These are phyloP conservation scores for Hyphopichia wangnamkhiaoensis DNA, from an alignment of 1,139 yeast species.

Conservation along the genomic window DNA sequence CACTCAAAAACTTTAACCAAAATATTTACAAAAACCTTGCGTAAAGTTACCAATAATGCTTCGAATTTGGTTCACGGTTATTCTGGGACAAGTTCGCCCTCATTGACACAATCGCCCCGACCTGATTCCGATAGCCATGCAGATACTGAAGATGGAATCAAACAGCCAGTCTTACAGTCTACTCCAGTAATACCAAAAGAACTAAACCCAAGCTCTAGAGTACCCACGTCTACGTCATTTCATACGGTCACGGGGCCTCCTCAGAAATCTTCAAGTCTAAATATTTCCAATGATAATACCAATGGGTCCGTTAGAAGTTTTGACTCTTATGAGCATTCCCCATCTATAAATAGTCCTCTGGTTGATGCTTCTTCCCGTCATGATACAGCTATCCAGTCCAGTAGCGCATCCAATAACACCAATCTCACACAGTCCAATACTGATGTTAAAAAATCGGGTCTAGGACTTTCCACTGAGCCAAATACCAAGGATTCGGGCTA, in stretches of 20 bases:
- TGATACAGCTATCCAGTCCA: background rate
- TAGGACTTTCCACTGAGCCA: no score
- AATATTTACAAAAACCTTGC: conserved; percentile 40
- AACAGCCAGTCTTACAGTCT: background rate
- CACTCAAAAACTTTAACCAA: conserved; percentile 31
- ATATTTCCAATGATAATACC: background rate
- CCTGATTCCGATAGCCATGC: background rate
- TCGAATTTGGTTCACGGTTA: conserved; percentile 39
- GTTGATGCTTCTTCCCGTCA: background rate
- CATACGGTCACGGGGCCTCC: background rate
- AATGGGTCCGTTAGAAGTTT: background rate
- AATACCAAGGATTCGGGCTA: no score
- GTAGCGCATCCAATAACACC: background rate
- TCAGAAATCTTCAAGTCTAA: background rate
- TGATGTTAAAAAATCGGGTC: background rate
- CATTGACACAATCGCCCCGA: background rate
- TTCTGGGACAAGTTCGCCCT: conserved; percentile 9
- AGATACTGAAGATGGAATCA: background rate
- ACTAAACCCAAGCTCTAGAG: background rate
- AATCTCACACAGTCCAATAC: background rate
- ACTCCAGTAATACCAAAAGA: background rate
- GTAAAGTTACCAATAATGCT: conserved; percentile 49
- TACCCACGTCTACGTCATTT: background rate
- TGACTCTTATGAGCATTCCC: background rate
- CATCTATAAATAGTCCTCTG: background rate